Percentiles rank a stretch among this genome's conserved stretches.
These are phyloP conservation scores for Podaxis sp. DNA, from an alignment of 768 basidiomycete species.

Conservation along the genomic window DNA sequence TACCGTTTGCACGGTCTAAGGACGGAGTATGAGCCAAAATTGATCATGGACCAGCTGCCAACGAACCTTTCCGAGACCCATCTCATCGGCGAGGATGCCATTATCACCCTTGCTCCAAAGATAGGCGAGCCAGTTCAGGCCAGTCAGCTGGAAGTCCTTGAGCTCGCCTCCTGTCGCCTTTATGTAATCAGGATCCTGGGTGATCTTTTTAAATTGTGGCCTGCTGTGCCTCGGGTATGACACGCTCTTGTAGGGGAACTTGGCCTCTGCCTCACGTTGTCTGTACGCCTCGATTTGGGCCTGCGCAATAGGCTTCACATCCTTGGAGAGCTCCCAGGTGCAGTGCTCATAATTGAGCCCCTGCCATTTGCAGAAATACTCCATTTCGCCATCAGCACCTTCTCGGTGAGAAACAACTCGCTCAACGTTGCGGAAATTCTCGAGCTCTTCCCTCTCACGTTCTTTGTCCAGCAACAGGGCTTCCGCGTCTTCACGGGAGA, in stretches of 20 bases:
- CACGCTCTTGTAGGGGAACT: constrained; percentile 82
- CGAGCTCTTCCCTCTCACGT: constrained; percentile 86
- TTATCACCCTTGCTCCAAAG: constrained; percentile 94
- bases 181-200: constrained; percentile 86
- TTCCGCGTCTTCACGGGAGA: constrained; percentile 86
- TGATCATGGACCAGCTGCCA: background rate
- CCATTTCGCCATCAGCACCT: constrained; percentile 48
- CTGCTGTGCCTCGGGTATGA: constrained; percentile 62
- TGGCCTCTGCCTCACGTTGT: constrained; percentile 67
- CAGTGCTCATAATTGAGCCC: constrained; percentile 90
- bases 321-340: constrained; percentile 89
- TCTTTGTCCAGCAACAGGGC: constrained; percentile 86
- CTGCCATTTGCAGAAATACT: constrained; percentile 98
- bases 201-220: constrained; percentile 79
- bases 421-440: constrained; percentile 88
- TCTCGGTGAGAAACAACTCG: constrained; percentile 82
- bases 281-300: constrained; percentile 78
- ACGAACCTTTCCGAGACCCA: constrained; percentile 93
- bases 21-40: constrained; percentile 15
- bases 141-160: constrained; percentile 98
- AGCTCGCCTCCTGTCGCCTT: constrained; percentile 71
- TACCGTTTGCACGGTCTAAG: constrained; percentile 91
- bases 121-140: constrained; percentile 98
- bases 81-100: constrained; percentile 97
- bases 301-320: constrained; percentile 74